Percentiles rank a stretch among this genome's conserved stretches.
Conservation (phyloP, 129 eudicot species). For the Flaveria robusta region DNA sequence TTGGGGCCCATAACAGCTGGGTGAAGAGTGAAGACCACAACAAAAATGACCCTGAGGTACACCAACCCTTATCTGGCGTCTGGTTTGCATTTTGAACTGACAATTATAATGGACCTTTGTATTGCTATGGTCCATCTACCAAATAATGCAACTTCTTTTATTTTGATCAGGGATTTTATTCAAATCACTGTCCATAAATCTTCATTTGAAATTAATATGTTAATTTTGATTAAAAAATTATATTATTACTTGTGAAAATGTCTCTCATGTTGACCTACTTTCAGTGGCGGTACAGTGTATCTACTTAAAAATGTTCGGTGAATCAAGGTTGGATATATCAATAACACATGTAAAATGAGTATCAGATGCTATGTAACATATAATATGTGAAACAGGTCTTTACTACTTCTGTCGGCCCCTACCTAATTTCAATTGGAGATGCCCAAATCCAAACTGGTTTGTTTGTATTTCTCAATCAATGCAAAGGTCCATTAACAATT, state of each 20-base stretch:
- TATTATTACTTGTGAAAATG: background rate
- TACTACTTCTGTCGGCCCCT: no score
- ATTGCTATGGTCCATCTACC: constrained; percentile 39
- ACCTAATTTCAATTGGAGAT: no score
- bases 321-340: no score
- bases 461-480: no score
- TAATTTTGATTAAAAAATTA: background rate
- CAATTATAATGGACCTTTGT: constrained; percentile 1
- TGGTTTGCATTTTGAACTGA: constrained; percentile 23
- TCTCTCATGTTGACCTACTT: background rate
- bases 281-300: background rate
- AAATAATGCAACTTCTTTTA: constrained; percentile 50
- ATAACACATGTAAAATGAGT: no score
- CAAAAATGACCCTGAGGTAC: constrained; percentile 35
- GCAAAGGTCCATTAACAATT: no score
- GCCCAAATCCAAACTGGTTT: no score
- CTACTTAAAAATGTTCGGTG: no score
- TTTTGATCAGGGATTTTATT: constrained; percentile 45
- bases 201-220: background rate
- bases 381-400: background rate
- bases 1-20: constrained; percentile 36
- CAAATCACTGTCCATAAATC: constrained; percentile 15
- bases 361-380: background rate
- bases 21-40: constrained; percentile 27
- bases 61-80: constrained; percentile 26